Evolutionary conservation across 2,329 filamentous ascomycete genomes (phyloP).

Genomic region (Daldinia eschscholtzii): DNA sequence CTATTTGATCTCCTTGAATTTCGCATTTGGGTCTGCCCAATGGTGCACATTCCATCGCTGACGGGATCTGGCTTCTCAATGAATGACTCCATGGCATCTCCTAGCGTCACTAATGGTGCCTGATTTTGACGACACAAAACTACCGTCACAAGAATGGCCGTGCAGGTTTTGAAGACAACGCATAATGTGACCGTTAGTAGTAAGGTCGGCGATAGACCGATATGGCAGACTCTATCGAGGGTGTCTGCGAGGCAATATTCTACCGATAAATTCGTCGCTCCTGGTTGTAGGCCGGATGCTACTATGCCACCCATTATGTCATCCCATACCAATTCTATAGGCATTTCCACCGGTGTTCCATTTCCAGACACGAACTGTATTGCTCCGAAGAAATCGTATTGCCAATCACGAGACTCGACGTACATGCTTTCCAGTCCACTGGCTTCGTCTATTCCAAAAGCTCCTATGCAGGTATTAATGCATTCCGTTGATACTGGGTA

Average conservation of each 20-base stretch:
- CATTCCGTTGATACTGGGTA: not conserved
- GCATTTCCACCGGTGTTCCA: too few relatives aligned
- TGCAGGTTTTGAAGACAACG: conserved; percentile 58
- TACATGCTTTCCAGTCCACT: not conserved
- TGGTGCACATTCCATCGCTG: conserved; percentile 50
- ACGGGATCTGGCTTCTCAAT: conserved; percentile 60
- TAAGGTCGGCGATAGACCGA: conserved; percentile 41
- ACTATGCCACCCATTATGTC: not conserved
- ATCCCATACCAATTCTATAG: not conserved
- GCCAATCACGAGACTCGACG: conserved; percentile 7
- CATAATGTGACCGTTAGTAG: conserved; percentile 45
- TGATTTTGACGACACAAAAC: conserved; percentile 53
- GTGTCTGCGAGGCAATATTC: conserved; percentile 44
- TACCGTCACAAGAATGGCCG: conserved; percentile 52
- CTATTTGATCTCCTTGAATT: conserved; percentile 10
- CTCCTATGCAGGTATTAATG: conserved; percentile 2
- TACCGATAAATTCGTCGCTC: conserved; percentile 24
- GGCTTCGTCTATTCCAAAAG: not conserved
- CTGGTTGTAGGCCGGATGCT: conserved; percentile 32
- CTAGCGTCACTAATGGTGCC: conserved; percentile 62
- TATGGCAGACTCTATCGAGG: conserved; percentile 36
- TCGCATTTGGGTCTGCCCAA: conserved; percentile 34
- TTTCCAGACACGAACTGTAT: too few relatives aligned
- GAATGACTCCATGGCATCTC: conserved; percentile 65
- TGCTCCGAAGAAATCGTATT: conserved; percentile 25